phyloP scores from a whole-genome alignment of 176 grass and related monocot genomes.

The Microstegium vimineum region DNA sequence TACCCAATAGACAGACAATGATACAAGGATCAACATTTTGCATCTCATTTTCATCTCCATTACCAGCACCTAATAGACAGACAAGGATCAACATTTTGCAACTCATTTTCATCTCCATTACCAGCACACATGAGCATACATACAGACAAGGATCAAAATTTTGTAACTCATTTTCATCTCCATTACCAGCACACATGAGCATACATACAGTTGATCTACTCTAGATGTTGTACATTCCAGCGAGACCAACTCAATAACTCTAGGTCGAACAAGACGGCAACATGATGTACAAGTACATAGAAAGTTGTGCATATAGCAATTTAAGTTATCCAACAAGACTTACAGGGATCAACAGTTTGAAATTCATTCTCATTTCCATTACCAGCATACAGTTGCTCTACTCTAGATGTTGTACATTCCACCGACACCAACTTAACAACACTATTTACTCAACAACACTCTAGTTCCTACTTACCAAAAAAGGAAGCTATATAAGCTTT shows the following conservation, averaged over 20 bases:
- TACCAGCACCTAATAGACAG: not conserved
- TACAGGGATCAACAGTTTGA: not conserved
- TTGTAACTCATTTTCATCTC: not conserved
- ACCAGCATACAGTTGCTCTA: not conserved
- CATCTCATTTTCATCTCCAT: not conserved
- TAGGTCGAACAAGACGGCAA: not conserved
- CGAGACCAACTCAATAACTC: not conserved
- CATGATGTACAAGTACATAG: not conserved
- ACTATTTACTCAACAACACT: not conserved
- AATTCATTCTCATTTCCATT: not conserved
- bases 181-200: not conserved
- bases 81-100: not conserved
- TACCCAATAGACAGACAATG: not conserved
- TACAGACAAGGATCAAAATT: not conserved
- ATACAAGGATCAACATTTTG: not conserved
- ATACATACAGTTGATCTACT: constrained; percentile 4
- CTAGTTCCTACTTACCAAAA: constrained; percentile 7
- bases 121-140: not conserved
- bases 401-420: not conserved
- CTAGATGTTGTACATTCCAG: not conserved
- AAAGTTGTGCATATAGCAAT: not conserved
- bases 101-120: not conserved
- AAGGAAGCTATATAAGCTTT: not conserved
- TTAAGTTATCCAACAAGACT: not conserved
- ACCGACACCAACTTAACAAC: not conserved